Percentiles rank a stretch among this genome's conserved stretches.
phyloP scores from a whole-genome alignment of 1,284 basidiomycete species.

The Kwoniella shivajii region DNA sequence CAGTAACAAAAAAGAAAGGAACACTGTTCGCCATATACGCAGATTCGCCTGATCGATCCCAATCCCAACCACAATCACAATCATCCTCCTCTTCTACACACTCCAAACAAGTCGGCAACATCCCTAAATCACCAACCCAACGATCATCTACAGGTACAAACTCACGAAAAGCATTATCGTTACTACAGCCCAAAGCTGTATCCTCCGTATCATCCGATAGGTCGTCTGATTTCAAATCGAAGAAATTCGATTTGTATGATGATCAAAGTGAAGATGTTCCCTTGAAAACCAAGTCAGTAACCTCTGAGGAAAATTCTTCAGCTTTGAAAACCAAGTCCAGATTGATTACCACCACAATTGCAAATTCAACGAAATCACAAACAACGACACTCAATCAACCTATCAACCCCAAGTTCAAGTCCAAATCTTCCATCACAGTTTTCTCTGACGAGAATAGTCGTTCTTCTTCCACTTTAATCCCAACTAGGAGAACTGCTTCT shows the following conservation, averaged over 20 bases:
- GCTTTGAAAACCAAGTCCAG: background rate
- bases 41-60: conserved; percentile 44
- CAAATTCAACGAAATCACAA: background rate
- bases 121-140: conserved; percentile 3
- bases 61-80: conserved; percentile 9
- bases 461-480: background rate
- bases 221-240: background rate
- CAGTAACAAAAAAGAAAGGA: conserved; percentile 52
- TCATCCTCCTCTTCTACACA: conserved; percentile 3
- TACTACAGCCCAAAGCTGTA: conserved; percentile 7
- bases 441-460: conserved; percentile 2
- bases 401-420: background rate
- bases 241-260: no score
- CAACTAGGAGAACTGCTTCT: background rate
- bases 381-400: background rate
- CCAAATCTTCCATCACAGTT: conserved; percentile 3
- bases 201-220: background rate
- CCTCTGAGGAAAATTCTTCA: background rate
- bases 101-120: background rate
- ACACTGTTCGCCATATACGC: conserved; percentile 54
- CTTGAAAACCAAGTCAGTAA: background rate
- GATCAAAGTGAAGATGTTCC: background rate
- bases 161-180: conserved; percentile 2
- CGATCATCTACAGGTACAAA: background rate
- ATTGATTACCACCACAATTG: background rate